Evolutionary conservation across 495 filamentous ascomycete species (phyloP), one percentile per base, ranked within the genome.

Genomic region (Penicillium riverlandense): DNA sequence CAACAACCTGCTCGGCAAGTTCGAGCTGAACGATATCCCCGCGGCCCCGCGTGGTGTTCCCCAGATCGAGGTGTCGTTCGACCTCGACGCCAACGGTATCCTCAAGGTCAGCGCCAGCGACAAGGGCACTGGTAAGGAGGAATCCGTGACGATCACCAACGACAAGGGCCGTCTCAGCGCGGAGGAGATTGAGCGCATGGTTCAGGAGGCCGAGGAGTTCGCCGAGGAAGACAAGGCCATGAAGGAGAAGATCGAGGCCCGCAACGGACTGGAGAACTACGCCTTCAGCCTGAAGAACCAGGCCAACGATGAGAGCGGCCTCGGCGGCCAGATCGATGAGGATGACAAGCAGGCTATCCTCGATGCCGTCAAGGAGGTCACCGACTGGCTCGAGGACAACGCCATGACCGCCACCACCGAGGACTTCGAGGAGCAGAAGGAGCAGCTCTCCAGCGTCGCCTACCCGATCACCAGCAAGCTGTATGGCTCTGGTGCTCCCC

Each of bases 381-480:
- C 83, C 49, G 94, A 96, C 61, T 99, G 92, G 92, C 84, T 98
- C 39, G 91, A 97, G 54, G 90, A 96, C 80, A 92, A 96, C 72
- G 90, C 80, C 49, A 79, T 80, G 47, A 85, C 85, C 40, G 92
- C 92, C 45, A 79, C 76, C 48, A 75, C 83, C 41, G 94, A 97
- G 76, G 92, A 97, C 74, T 96, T 96, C 56, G 88, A 95, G 66
- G 92, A 99, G 80, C 90, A 97, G 75, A 95, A 91, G 79, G 91
- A 99, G 84, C 95, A 96, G 77, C 82, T 99, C 52, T 91, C 85
- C 57, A 83, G 84, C 69, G 86, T 96, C 44, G 92, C 92, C 15
- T 96, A 97, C 74, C 92, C 92, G 30, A 99, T 99, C 72, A 99
- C 92, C 58, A 91, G 85, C 76, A 99, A 99, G 80, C 73, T 95